Percentiles rank a stretch among this genome's conserved stretches.
phyloP scores from a whole-genome alignment of 1,284 basidiomycete genomes.

The Phenoliferia sp. region DNA sequence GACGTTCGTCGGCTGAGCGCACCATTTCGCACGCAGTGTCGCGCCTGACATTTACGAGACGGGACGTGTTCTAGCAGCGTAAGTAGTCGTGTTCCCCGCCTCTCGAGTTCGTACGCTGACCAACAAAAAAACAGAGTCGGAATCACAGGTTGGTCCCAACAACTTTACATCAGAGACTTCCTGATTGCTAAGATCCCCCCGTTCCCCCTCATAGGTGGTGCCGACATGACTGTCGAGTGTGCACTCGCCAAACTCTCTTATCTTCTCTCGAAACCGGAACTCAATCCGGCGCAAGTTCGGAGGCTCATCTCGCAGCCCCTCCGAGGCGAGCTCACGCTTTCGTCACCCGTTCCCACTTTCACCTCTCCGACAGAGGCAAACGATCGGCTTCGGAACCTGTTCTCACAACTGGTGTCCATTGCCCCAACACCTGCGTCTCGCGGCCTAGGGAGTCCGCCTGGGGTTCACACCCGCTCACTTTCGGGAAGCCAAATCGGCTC shows the following conservation, averaged over 20 bases:
- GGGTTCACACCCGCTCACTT: constrained; percentile 41
- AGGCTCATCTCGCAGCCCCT: constrained; percentile 71
- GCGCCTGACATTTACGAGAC: constrained; percentile 60
- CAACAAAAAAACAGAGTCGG: constrained; percentile 17
- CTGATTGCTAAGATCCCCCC: no score
- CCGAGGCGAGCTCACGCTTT: constrained; percentile 75
- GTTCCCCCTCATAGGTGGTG: no score
- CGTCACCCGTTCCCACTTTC: constrained; percentile 35
- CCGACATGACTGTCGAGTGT: constrained; percentile 92
- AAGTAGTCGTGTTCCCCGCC: constrained; percentile 54
- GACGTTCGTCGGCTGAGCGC: no score
- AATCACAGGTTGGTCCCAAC: no score
- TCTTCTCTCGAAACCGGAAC: constrained; percentile 75
- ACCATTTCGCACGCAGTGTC: no score
- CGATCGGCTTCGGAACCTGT: constrained; percentile 24
- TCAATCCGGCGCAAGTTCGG: constrained; percentile 63
- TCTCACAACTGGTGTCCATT: constrained; percentile 45
- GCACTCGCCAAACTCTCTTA: constrained; percentile 84
- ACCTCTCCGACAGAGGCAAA: constrained; percentile 24
- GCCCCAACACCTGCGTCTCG: constrained; percentile 58
- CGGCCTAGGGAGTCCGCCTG: constrained; percentile 39
- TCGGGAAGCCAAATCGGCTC: neutral
- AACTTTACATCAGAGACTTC: no score
- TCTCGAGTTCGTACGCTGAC: constrained; percentile 53
- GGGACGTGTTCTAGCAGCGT: constrained; percentile 61